Evolutionary conservation across 2,329 filamentous ascomycete genomes (phyloP).

Genomic region (Drechslerella coelobrocha): DNA sequence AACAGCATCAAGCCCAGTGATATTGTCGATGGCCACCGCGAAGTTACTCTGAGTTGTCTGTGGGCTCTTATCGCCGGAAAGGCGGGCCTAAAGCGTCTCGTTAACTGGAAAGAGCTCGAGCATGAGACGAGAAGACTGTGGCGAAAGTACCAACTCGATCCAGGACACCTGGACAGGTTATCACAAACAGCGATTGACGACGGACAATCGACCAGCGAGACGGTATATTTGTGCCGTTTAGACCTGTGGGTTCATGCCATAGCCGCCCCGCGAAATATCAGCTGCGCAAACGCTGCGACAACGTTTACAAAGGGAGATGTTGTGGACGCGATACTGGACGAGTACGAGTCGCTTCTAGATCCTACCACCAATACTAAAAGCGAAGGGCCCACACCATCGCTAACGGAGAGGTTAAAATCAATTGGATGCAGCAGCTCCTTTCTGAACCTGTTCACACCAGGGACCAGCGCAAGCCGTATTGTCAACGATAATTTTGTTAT

Average conservation of each 20-base stretch:
- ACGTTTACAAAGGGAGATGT: conserved; percentile 66
- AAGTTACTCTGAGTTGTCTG: conserved; percentile 68
- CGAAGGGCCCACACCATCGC: conserved; percentile 1
- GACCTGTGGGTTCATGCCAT: conserved; percentile 66
- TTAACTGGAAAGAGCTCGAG: conserved; percentile 65
- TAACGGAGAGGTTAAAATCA: conserved; percentile 57
- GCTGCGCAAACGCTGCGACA: conserved; percentile 65
- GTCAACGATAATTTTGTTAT: conserved; percentile 66
- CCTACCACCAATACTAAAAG: conserved; percentile 55
- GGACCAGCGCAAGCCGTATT: conserved; percentile 57
- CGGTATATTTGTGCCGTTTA: conserved; percentile 60
- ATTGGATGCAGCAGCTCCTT: conserved; percentile 56
- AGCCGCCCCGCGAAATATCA: conserved; percentile 61
- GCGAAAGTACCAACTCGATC: conserved; percentile 53
- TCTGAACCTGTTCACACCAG: conserved; percentile 53
- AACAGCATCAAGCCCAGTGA: conserved; percentile 63
- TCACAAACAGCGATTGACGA: conserved; percentile 16
- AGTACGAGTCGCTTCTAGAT: conserved; percentile 61
- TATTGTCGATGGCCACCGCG: conserved; percentile 70
- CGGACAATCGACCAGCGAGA: conserved; percentile 42
- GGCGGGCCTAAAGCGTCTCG: conserved; percentile 61
- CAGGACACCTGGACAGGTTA: conserved; percentile 4
- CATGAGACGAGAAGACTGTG: conserved; percentile 63
- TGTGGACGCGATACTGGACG: conserved; percentile 66
- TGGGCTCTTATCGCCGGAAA: conserved; percentile 68